phyloP scores from a whole-genome alignment of 768 basidiomycete species.

The Dioszegia hungarica region DNA sequence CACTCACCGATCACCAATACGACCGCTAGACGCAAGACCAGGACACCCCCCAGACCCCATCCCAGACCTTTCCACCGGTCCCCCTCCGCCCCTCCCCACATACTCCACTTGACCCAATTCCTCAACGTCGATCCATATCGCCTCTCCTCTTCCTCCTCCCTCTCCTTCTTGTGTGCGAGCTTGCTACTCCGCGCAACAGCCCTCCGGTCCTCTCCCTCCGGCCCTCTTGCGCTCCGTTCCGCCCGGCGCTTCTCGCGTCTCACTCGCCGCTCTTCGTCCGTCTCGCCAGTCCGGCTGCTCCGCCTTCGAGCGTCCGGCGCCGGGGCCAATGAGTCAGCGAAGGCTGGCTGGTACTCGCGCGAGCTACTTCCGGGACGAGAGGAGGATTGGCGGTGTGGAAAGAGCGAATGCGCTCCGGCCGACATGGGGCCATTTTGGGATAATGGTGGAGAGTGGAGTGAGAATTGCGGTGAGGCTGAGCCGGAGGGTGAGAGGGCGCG shows the following conservation, averaged over 20 bases:
- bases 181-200: slow-evolving; percentile 1
- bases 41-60: neutral
- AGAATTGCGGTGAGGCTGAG: neutral
- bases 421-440: too few relatives aligned
- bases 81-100: neutral
- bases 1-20: slow-evolving; percentile 7
- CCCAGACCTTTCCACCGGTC: neutral
- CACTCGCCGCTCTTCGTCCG: slow-evolving; percentile 3
- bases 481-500: neutral
- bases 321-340: too few relatives aligned
- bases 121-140: neutral
- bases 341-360: too few relatives aligned
- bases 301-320: too few relatives aligned
- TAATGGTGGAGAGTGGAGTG: neutral
- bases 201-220: slow-evolving; percentile 8
- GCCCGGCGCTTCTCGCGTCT: slow-evolving; percentile 3
- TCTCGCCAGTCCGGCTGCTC: slow-evolving; percentile 5
- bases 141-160: neutral
- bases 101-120: neutral
- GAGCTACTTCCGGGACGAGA: too few relatives aligned
- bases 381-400: neutral
- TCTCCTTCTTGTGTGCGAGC: neutral
- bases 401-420: neutral
- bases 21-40: neutral
- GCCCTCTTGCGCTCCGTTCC: neutral